Base-by-base conservation (phyloP, 179 eudicot species). In the Pouteria campechiana region DNA sequence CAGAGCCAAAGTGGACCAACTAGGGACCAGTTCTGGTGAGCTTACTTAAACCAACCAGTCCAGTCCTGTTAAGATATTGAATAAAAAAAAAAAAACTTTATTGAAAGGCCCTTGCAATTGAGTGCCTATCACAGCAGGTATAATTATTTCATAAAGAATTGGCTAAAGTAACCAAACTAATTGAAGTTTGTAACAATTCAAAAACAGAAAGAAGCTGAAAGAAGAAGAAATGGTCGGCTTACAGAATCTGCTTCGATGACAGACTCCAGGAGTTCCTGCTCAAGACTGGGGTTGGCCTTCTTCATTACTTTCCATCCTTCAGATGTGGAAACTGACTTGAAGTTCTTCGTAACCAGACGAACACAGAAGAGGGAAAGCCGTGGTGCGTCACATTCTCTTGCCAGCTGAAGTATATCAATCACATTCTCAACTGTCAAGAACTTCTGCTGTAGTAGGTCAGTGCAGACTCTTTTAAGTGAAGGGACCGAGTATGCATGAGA, bases 251-350 rank as follows among this genome's bases (percentile, higher is more conserved):
- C 75, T 64, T 83, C 94, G 5, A 83, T 89, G 50, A 79, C 79
- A 2, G 69, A 54, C 48, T 75, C 95, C 41, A 81, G 33, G 25
- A 85, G 92, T 67, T 81, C 79, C 50, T 85, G 92, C 52, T 85
- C 95, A 18, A 85, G 83, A n/a, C 52, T 52, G 17, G 95, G 87
- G 64, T 78, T 52, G 9, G 64, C 75, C 24, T 60, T 63, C 50
- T 49, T 78, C 95, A 85, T 81, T 17, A 71, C 78, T 59, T 81
- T 85, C 95, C 95, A 85, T 22, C 87, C 95, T 42, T 75, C 87
- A 1, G 87, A 65, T 12, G 68, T 55, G 9, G 87, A 70, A 48
- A 81, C 56, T 13, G 65, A 36, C 60, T 55, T 75, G 46, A 81
- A 85, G 63, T 76, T 55, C 55, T 44, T 63, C 19, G 78, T 58